Base-by-base conservation (phyloP, 345 rosid genomes). In the Acer yangbiense region DNA sequence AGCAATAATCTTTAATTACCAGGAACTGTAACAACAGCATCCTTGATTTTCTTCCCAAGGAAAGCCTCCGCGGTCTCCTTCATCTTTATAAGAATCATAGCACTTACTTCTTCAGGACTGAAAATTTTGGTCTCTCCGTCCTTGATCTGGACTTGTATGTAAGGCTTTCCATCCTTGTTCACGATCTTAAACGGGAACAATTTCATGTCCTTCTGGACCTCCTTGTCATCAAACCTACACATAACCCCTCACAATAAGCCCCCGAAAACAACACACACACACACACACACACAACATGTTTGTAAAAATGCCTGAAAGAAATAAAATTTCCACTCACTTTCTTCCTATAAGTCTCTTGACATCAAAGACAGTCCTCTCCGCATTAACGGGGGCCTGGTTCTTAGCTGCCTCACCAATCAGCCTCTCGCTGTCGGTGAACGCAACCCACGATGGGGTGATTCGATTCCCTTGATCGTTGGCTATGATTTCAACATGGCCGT, bases 1-100 rank as follows among this genome's bases (percentile, higher is more conserved):
- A 23, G 27, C 35, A 21, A 1, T 11, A 43, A 7, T 13, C 29
- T 6, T 11, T 1, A 18, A 2, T 54, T 8, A 82, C 85, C 85
- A 9, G 85, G 85, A 66, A 82, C 85, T 6, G 82, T 78, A 16
- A 82, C 55, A 5, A 82, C 77, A 57, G 85, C 85, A 35, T 82
- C 82, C 76, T 82, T 82, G 76, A 82, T 78, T 48, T 82, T 82
- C 84, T 82, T 82, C 54, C 84, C 79, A 41, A 82, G 76, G 76
- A 74, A 82, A 14, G 85, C 82, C 35, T 82, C 82, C 0, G 85
- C 79, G 16, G 85, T 82, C 35, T 82, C 85, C 74, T 82, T 78
- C 84, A 75, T 82, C 78, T 78, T 82, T 2, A 16, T 41, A 9
- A 82, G 35, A 52, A 78, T 5, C 85, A 78, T 82, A 20, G 77